Evolutionary conservation across 1,284 basidiomycete genomes (phyloP), one percentile per base, ranked within the genome.

Genomic region (Boletus albobrunnescens): DNA sequence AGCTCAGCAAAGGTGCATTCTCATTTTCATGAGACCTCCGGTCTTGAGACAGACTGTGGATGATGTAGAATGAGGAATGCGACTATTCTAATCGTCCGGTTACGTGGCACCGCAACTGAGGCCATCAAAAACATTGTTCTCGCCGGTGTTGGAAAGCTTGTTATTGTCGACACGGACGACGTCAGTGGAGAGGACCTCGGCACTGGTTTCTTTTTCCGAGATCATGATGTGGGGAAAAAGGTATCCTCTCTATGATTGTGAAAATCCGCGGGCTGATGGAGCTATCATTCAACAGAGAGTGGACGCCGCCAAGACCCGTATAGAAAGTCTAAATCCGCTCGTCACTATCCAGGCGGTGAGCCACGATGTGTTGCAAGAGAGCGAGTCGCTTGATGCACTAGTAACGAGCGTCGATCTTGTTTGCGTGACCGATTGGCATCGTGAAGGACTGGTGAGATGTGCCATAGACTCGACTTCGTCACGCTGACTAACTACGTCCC

Each of bases 81-180:
- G 12, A 90, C 92, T 6, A 90, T 99, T 54, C 74, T 98, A 42
- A 76, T 99, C 36, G 72, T 94, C 28, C 81, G 81, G 20, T 77
- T 98, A 42, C 77, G 82, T 36, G 92, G 93, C 3, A 76, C 91
- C 30, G 92, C 95, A 14, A 93, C 94, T n/a, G 96, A 99, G 68
- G 81, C 87, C 20, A 89, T 96, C 69, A 99, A 99, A 71, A 99
- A 99, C 66, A 84, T 89, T 63, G 87, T 89, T 26, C 74, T 89
- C 40, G 83, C 86, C 26, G 86, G 87, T 26, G 82, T 89, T 46
- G 86, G 86, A 37, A 85, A 78, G 61, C 72, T 89, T 46, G 64
- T 89, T 47, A 75, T 89, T 45, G 72, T 83, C 44, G 86, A 89
- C 67, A 68, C 69, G 19, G 81, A 77, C 53, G 67, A 75, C 32